Evolutionary conservation across 225 moss, liverwort and hornwort genomes (phyloP), one percentile per base, ranked within the genome.

Genomic region (Pleurozium schreberi): DNA sequence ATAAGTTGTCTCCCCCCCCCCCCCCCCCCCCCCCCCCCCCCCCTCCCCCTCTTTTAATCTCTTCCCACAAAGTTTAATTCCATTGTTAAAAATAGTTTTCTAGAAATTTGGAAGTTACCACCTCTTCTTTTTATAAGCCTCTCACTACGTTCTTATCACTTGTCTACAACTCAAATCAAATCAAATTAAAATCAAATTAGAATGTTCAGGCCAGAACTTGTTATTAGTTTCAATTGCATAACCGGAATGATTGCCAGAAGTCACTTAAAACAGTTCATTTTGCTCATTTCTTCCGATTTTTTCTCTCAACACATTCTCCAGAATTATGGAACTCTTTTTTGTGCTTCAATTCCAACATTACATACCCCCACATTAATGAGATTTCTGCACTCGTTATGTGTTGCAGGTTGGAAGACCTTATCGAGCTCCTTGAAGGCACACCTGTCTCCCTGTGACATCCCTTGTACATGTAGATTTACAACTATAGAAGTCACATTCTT

Each of bases 361-460:
- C 47, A 79, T 65, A 59, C 47, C 70, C 70, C 28, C 58, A 34
- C 16, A 63, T 21, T 76, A 53, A 64, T 78, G 57, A 5, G 19
- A 87, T 80, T n/a, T 45, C 49, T 31, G 20, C 85, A 60, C 43
- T 77, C 70, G 18, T 75, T 63, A 20, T 88, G 74, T 87, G 47
- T 14, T 79, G 65, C 92, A 95, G 93, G 74, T 81, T 95, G 88
- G 92, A 91, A 61, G 91, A 95, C 64, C 89, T 95, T 10, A 78
- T 92, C 50, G 92, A 88, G 95, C 92, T 95, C 26, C 63, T 93
- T 61, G 90, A 93, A 89, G 92, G 79, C 88, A 88, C 89, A 75
- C 91, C 93, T 71, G 89, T 91, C 71, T 90, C 91, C 67, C 62
- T 84, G 53, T 93, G 59, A 91, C 40, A 53, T 12, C 22, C 52